Base-by-base conservation (phyloP, 2,329 filamentous ascomycete species). In the Xylaria sp. region DNA sequence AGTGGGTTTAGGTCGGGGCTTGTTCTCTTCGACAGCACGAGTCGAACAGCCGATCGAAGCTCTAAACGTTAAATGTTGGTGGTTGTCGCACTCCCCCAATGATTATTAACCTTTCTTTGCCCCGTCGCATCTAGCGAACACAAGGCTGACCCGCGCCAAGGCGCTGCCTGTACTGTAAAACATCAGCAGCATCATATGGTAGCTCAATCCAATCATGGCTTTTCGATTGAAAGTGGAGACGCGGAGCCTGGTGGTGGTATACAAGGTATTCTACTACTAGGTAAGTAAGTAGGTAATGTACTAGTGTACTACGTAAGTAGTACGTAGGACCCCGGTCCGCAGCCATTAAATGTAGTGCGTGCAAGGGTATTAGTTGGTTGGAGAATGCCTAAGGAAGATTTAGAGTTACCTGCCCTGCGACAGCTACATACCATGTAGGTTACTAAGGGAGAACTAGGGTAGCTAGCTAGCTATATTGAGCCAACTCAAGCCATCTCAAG, bases 131-230 rank as follows among this genome's bases (percentile, higher is more conserved):
- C 58, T 66, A 48, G 65, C 48, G 42, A 57, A 50, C 51, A 63
- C 61, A 61, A 72, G 70, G 70, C 70, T 71, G 65, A 69, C 63
- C 48, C 44, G 44, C 18, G 18, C 60, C 3, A 16, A 4, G 32
- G 58, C 64, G 44, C 44, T 32, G 32, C 42, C 61, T 57, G 53
- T 60, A 23, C 29, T 57, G 42, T 18, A 21, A 23, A 32, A 25
- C 9, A 29, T 40, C 40, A 4, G 53, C 61, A 35, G 65, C 59
- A 32, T 60, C 51, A 50, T 65, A 62, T 53, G 37, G 42, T 50
- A 21, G 66, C 37, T 12, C 32, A 37, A 57, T 54, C 50, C 48
- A 47, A 65, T 65, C 48, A 58, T 59, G 66, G 58, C 37, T 48
- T 42, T 25, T 55, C 29, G 44, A 51, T 42, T n/a, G 60, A 57